Conservation (phyloP, 768 basidiomycete genomes). For the Amanita muscaria region DNA sequence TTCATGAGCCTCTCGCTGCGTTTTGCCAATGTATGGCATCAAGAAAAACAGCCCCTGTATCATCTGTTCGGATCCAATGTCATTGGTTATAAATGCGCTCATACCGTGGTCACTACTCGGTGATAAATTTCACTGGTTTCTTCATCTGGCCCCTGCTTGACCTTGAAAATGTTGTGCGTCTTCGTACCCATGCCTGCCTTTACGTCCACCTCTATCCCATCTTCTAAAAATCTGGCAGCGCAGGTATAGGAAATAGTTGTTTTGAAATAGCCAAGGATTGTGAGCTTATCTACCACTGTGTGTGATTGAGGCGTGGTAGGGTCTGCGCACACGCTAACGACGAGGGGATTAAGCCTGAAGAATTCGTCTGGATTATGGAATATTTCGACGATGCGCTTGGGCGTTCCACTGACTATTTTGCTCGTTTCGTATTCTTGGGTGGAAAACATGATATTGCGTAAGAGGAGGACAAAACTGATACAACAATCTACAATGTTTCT, state of each 20-base stretch:
- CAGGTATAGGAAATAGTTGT: conserved; percentile 21
- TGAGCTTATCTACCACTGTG: conserved; percentile 22
- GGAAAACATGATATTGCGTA: conserved; percentile 23
- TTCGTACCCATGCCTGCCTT: conserved; percentile 20
- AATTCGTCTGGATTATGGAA: conserved; percentile 26
- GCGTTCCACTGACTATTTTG: conserved; percentile 18
- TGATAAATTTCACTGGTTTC: conserved; percentile 3
- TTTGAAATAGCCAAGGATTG: conserved; percentile 18
- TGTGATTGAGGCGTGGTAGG: conserved; percentile 19
- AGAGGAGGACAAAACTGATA: too few species aligned
- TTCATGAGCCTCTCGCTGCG: conserved; percentile 22
- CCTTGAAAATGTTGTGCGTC: conserved; percentile 13
- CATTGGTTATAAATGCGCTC: background rate
- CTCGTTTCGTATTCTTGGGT: conserved; percentile 18
- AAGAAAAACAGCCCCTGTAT: conserved; percentile 25
- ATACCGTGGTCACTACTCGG: conserved; percentile 20
- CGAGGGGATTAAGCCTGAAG: conserved; percentile 23
- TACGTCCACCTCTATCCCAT: conserved; percentile 20
- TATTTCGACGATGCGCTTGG: conserved; percentile 17
- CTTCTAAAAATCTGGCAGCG: conserved; percentile 12
- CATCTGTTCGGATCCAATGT: background rate
- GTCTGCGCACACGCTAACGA: conserved; percentile 18
- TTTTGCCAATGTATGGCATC: conserved; percentile 25
- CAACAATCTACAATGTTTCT: conserved; percentile 20
- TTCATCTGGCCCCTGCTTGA: conserved; percentile 8